Evolutionary conservation across 2,329 filamentous ascomycete genomes (phyloP).

Genomic region (Blastomyces silverae): DNA sequence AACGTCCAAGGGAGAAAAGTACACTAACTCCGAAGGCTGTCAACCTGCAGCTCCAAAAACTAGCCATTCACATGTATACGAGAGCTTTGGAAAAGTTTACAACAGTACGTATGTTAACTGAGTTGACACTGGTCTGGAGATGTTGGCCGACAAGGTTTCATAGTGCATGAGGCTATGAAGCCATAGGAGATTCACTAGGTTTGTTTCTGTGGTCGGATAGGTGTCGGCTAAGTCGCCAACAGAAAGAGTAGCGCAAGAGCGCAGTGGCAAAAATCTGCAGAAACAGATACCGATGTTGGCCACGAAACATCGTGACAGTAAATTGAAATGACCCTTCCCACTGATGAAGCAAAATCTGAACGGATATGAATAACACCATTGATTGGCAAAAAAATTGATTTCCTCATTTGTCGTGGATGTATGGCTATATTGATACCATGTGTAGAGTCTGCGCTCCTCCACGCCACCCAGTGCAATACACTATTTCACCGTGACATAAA

Average conservation of each 20-base stretch:
- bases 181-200: not conserved
- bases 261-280: not conserved
- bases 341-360: not conserved
- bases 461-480: constrained; percentile 7
- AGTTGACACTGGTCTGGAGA: not conserved
- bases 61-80: not conserved
- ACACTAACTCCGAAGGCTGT: not conserved
- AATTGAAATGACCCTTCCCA: not conserved
- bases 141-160: not conserved
- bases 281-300: not conserved
- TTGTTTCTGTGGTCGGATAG: not conserved
- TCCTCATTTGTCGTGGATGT: constrained; percentile 41
- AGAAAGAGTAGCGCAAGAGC: not conserved
- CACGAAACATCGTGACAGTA: not conserved
- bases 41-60: too few species aligned
- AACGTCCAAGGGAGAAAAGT: not conserved
- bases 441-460: not conserved
- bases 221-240: not conserved
- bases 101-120: not conserved
- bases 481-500: constrained; percentile 9
- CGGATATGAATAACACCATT: constrained; percentile 4
- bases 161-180: not conserved
- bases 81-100: not conserved
- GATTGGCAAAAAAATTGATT: constrained; percentile 26
- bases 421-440: constrained; percentile 35